Evolutionary conservation across 768 basidiomycete genomes (phyloP).

Genomic region (Chalciporus piperatus): DNA sequence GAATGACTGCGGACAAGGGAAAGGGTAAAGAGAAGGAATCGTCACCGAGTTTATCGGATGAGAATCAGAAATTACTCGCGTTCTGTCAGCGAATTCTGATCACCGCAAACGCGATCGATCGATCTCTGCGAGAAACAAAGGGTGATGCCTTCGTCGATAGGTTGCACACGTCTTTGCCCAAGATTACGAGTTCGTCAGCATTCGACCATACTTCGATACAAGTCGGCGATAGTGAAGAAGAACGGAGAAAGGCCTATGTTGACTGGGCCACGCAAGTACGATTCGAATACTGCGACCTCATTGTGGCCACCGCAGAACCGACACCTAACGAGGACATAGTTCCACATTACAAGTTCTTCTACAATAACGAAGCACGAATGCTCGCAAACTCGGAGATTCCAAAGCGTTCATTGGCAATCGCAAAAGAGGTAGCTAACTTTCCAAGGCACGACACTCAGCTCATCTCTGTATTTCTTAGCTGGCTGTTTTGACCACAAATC

Average conservation of each 20-base stretch:
- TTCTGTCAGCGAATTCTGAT: slow-evolving; percentile 87
- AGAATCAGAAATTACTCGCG: slow-evolving; percentile 70
- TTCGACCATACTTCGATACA: slow-evolving; percentile 37
- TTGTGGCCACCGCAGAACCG: slow-evolving; percentile 37
- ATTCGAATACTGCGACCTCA: slow-evolving; percentile 92
- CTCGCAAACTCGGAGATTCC: slow-evolving; percentile 83
- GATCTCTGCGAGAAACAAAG: slow-evolving; percentile 85
- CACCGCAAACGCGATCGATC: slow-evolving; percentile 83
- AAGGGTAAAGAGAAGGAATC: slow-evolving; percentile 55
- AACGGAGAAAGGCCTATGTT: slow-evolving; percentile 64
- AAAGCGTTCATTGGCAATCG: slow-evolving; percentile 89
- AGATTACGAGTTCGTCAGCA: slow-evolving; percentile 53
- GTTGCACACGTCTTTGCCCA: slow-evolving; percentile 73
- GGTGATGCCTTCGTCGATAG: slow-evolving; percentile 83
- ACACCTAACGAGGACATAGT: slow-evolving; percentile 46
- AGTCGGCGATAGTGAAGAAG: slow-evolving; percentile 62
- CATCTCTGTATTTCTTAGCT: slow-evolving; percentile 48
- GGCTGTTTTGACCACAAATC: slow-evolving; percentile 88
- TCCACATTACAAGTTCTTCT: slow-evolving; percentile 81
- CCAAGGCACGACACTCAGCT: slow-evolving; percentile 1
- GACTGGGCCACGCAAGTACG: slow-evolving; percentile 79
- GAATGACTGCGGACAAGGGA: slow-evolving; percentile 71
- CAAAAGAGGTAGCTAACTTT: slow-evolving; percentile 70
- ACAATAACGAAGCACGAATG: slow-evolving; percentile 81
- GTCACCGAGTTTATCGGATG: slow-evolving; percentile 50